Evolutionary conservation across 2,329 filamentous ascomycete genomes (phyloP), one percentile per base, ranked within the genome.

Genomic region (Nannizziopsis arthrosporioides): DNA sequence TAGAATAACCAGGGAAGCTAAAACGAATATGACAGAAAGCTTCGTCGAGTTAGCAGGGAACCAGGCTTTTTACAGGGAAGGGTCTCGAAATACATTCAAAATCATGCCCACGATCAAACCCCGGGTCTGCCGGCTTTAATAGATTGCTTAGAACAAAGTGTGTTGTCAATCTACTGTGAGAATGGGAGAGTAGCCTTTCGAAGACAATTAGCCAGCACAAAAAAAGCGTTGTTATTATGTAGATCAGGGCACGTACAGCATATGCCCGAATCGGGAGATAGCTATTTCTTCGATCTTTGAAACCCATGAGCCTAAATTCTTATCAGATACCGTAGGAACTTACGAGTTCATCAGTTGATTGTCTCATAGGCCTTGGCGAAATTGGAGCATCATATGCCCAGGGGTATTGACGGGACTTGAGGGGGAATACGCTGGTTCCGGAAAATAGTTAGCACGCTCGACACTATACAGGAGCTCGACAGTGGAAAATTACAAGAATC

Each of bases 271-370:
- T 27, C 59, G 59, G 31, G 63, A 65, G 17, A 67, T 48, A 3
- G 64, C 64, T 17, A 68, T 54, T 2, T 64, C 65, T 3, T 61
- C 61, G 11, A 67, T 44, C 65, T 67, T 48, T 17, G 2, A 4
- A 37, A 18, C 12, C 27, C 2, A 19, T 51, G 27, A 49, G 44
- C n/a, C 27, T 31, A n/a, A 14, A 18, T 19, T 31, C 17, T n/a
- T 36, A 32, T 1, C 6, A 11, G 22, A 36, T 14, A 19, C 30
- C 27, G 2, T 5, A 1, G 10, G 15, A 9, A 53, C 51, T 39
- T 50, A 54, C 53, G 47, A 45, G 53, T 30, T 54, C 50, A 18
- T 47, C 35, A 35, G 4, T 3, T 7, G 7, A 27, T 4, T 27
- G 4, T 27, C 4, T 27, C 22, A 27, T 27, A 4, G 3, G 22